Evolutionary conservation across 2,329 filamentous ascomycete genomes (phyloP).

Genomic region (Xenosphaeropsis pyriputrescens): DNA sequence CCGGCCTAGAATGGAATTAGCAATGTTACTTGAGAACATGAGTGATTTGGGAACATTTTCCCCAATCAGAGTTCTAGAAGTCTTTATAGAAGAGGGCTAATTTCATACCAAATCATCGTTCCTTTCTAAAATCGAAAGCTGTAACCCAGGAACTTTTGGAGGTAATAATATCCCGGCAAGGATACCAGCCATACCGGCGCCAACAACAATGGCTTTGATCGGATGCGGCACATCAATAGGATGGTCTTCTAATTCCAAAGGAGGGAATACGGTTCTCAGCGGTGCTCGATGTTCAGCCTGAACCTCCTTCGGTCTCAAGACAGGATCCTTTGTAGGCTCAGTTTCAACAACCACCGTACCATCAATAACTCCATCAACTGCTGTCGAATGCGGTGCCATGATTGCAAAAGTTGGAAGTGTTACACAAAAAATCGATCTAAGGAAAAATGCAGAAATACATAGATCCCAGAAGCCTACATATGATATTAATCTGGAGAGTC

Average conservation of each 20-base stretch:
- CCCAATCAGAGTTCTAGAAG: neutral
- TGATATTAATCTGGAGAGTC: no score
- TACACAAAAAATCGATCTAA: no score
- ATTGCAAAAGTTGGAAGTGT: no score
- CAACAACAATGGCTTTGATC: constrained; percentile 31
- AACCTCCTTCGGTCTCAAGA: no score
- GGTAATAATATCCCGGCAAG: constrained; percentile 49
- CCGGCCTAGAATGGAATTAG: constrained; percentile 21
- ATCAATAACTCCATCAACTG: no score
- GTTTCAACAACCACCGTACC: no score
- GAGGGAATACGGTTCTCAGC: neutral
- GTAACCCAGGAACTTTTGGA: constrained; percentile 49
- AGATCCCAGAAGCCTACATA: no score
- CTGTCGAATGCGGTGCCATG: no score
- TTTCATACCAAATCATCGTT: constrained; percentile 46
- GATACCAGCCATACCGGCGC: constrained; percentile 45
- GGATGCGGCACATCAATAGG: neutral
- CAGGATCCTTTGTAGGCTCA: no score
- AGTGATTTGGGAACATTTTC: neutral
- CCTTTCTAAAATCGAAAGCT: constrained; percentile 53
- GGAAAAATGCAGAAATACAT: no score
- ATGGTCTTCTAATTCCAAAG: no score
- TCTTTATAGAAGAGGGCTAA: neutral
- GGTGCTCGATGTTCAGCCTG: no score
- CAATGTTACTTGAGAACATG: neutral